Base-by-base conservation (phyloP, 305 asterid species). In the Euphrasia arctica region DNA sequence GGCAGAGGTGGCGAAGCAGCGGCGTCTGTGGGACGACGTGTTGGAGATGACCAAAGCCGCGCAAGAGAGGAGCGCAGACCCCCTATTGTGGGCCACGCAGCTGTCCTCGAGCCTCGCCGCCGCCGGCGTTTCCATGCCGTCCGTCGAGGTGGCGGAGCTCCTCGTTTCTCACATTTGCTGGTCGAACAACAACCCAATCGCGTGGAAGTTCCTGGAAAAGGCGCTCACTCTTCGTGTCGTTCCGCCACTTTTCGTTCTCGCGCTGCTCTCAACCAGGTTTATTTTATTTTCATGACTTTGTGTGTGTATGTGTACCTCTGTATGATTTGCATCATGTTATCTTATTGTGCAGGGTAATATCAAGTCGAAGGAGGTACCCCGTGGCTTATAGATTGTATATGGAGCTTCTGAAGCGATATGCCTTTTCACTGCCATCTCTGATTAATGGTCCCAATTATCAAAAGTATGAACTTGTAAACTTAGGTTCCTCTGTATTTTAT, bases 201-300 rank as follows among this genome's bases (percentile, higher is more conserved):
- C 92, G 14, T 90, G 95, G 97, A 90, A 90, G 71, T 84, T 79
- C 69, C 91, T 90, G 8, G 95, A 90, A 57, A 85, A 85, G 76
- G 95, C 92, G 60, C 74, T 82, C 58, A 77, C 89, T 18, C 60
- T 90, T 60, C 76, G 92, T 29, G 63, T 82, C 50, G 84, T 82
- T n/a, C 95, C 52, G 18, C 97, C 97, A 34, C 62, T 88, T 82
- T 78, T 79, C 66, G 85, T 82, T 36, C 82, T 90, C 13, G 87
- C 95, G 2, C 95, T 85, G 63, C 90, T 90, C 66, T 87, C 95
- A 36, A 54, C 77, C 63, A 90, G 97, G 97, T 89, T 1, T 18
- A 47, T 47, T n/a, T 11, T 47, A 47, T n/a, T 1, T 4, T 18
- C 22, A 18, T 18, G 22, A 18, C 22, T 18, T 18, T 18, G 22